phyloP scores from a whole-genome alignment of 768 basidiomycete species.

The Fibroporia radiculosa region DNA sequence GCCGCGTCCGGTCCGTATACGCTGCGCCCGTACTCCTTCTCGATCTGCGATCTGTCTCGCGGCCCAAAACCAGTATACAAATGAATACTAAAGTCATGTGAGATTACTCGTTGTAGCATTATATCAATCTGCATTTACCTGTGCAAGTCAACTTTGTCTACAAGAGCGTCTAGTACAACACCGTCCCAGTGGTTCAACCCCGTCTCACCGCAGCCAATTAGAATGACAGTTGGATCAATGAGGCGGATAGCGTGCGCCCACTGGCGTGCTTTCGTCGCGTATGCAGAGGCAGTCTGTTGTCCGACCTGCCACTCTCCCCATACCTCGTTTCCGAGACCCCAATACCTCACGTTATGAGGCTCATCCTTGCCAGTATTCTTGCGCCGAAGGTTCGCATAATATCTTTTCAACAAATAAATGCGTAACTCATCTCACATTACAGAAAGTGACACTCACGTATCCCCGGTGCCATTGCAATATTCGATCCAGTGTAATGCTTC shows the following conservation, averaged over 20 bases:
- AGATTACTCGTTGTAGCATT: neutral
- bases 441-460: constrained; percentile 25
- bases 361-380: constrained; percentile 45
- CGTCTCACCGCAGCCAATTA: constrained; percentile 45
- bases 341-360: constrained; percentile 39
- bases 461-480: constrained; percentile 48
- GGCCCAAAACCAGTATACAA: constrained; percentile 19
- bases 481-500: constrained; percentile 56
- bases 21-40: constrained; percentile 16
- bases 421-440: no score
- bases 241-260: constrained; percentile 57
- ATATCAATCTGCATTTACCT: constrained; percentile 10
- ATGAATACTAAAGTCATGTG: constrained; percentile 17
- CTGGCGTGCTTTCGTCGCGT: constrained; percentile 46
- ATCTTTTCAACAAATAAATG: constrained; percentile 7
- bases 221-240: constrained; percentile 46
- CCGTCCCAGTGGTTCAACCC: constrained; percentile 31
- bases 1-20: constrained; percentile 20
- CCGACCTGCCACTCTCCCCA: constrained; percentile 53
- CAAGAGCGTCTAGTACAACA: constrained; percentile 21
- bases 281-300: constrained; percentile 46
- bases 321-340: constrained; percentile 45
- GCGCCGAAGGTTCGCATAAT: constrained; percentile 51
- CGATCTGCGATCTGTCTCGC: constrained; percentile 15
- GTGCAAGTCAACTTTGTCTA: constrained; percentile 18